These are phyloP conservation scores for Euphorbia celastroides DNA, from an alignment of 441 rosid genomes.

Conservation along the genomic window DNA sequence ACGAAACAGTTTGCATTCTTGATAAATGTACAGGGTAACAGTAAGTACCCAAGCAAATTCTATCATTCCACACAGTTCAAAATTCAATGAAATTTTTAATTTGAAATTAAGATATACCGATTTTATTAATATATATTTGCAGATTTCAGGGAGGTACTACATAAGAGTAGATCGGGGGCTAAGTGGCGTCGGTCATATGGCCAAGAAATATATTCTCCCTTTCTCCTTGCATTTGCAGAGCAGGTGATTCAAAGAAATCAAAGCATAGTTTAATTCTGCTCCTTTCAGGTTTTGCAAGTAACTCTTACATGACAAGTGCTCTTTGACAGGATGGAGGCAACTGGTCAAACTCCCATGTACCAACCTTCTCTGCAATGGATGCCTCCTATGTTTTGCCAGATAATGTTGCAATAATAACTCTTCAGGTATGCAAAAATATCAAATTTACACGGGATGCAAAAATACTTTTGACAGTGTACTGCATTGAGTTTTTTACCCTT, in stretches of 20 bases:
- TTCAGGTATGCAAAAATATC: conserved; percentile 27
- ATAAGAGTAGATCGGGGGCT: conserved; percentile 53
- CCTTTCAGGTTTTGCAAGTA: no score
- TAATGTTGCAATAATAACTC: conserved; percentile 41
- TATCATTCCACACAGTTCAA: no score
- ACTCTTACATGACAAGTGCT: no score
- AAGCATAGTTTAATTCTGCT: no score
- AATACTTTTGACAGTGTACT: no score
- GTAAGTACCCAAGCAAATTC: conserved; percentile 52
- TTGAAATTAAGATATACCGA: no score
- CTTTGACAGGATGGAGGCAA: conserved; percentile 37
- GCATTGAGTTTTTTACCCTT: no score
- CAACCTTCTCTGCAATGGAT: conserved; percentile 40
- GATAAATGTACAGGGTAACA: conserved; percentile 69
- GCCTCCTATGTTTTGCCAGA: conserved; percentile 38
- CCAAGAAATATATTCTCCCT: conserved; percentile 59
- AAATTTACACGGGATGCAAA: no score
- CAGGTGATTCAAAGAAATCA: no score
- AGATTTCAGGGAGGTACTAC: conserved; percentile 52
- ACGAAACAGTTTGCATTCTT: conserved; percentile 78
- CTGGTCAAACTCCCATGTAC: conserved; percentile 28
- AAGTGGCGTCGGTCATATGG: conserved; percentile 58
- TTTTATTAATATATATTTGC: no score
- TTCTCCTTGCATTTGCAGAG: conserved; percentile 50
- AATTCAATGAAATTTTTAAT: no score